Evolutionary conservation across 768 basidiomycete genomes (phyloP).

Genomic region (Russula olivacea): DNA sequence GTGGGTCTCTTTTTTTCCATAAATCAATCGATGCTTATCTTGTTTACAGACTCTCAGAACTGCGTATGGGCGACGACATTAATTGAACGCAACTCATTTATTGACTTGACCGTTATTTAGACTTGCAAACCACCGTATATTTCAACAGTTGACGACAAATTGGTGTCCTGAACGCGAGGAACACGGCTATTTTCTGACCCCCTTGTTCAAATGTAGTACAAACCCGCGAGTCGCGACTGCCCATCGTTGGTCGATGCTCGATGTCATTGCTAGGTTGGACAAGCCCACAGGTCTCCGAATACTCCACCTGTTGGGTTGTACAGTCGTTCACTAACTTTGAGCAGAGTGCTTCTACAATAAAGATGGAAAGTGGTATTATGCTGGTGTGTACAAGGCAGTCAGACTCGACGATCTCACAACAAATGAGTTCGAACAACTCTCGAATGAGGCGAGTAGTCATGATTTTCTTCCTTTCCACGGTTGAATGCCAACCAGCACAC

Average conservation of each 20-base stretch:
- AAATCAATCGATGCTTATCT: conserved; percentile 4
- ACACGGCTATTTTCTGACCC: conserved; percentile 71
- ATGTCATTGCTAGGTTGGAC: conserved; percentile 52
- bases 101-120: conserved; percentile 33
- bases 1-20: conserved; percentile 38
- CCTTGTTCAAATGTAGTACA: conserved; percentile 71
- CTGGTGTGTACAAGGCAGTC: conserved; percentile 69
- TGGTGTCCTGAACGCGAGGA: conserved; percentile 84
- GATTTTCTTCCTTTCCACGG: background rate
- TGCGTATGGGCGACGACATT: conserved; percentile 39
- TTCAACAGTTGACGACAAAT: conserved; percentile 60
- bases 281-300: conserved; percentile 52
- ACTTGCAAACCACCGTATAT: conserved; percentile 58
- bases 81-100: background rate
- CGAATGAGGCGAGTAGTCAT: conserved; percentile 46
- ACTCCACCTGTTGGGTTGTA: background rate
- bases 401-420: conserved; percentile 56
- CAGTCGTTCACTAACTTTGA: background rate
- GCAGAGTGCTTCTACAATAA: conserved; percentile 78
- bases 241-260: conserved; percentile 65
- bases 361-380: conserved; percentile 79
- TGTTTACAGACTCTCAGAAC: conserved; percentile 45
- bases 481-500: background rate
- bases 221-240: conserved; percentile 72
- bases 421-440: conserved; percentile 64